Evolutionary conservation across 495 filamentous ascomycete genomes (phyloP).

Genomic region (Apodospora peruviana): DNA sequence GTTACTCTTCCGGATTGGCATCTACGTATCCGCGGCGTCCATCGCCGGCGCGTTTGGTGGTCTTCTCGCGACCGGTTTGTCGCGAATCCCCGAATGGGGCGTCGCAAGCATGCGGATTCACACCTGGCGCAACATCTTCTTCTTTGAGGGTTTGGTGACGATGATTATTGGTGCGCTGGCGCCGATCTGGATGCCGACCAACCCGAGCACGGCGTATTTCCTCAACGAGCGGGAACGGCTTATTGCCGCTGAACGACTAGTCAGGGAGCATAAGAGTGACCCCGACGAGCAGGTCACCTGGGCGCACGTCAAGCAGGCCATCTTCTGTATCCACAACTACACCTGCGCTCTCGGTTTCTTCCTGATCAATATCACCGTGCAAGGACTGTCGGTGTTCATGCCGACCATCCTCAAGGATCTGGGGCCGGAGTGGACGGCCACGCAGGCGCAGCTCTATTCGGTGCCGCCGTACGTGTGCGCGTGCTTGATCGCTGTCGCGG

Average conservation of each 20-base stretch:
- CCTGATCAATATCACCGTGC: conserved; percentile 48
- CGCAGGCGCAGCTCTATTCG: conserved; percentile 42
- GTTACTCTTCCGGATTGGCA: conserved; percentile 51
- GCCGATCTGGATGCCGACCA: conserved; percentile 52
- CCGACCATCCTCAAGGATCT: conserved; percentile 45
- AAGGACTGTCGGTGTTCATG: conserved; percentile 46
- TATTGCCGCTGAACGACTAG: conserved; percentile 36
- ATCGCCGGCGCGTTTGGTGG: conserved; percentile 54
- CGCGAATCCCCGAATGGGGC: conserved; percentile 43
- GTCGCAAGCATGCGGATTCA: conserved; percentile 38
- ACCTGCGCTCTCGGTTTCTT: conserved; percentile 43
- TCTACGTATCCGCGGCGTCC: conserved; percentile 51
- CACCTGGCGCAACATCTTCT: conserved; percentile 63
- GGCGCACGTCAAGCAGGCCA: conserved; percentile 32
- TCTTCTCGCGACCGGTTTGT: conserved; percentile 47
- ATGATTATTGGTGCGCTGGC: conserved; percentile 43
- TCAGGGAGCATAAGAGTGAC: conserved; percentile 30
- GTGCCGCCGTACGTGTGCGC: conserved; percentile 50
- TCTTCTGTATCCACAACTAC: conserved; percentile 41
- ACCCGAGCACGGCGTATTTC: conserved; percentile 43
- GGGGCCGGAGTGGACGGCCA: conserved; percentile 41
- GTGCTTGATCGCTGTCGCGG: conserved; percentile 49
- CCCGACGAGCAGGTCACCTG: conserved; percentile 31
- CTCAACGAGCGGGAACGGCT: conserved; percentile 45
- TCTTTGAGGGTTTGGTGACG: conserved; percentile 57